Evolutionary conservation across 2,329 filamentous ascomycete species (phyloP).

Genomic region (Hypoxylon sp.): DNA sequence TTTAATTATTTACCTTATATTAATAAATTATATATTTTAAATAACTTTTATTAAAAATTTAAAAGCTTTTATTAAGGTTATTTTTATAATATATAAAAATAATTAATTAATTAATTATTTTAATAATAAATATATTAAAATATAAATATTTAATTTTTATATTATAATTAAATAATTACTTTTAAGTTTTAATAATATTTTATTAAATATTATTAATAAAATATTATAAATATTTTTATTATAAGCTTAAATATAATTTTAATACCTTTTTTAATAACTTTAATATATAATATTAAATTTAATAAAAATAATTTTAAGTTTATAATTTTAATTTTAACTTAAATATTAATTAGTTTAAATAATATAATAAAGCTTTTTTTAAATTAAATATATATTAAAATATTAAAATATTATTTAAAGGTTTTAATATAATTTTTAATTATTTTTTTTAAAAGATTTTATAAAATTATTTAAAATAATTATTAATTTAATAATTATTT

Average conservation of each 20-base stretch:
- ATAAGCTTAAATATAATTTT: constrained; percentile 12
- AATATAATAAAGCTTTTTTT: constrained; percentile 2
- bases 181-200: background rate
- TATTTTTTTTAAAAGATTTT: constrained; percentile 10
- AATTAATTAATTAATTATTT: constrained; percentile 9
- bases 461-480: constrained; percentile 17
- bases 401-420: constrained; percentile 14
- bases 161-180: constrained; percentile 1
- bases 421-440: constrained; percentile 9
- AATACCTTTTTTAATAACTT: background rate
- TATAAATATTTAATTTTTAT: constrained; percentile 1
- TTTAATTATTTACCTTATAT: constrained; percentile 11
- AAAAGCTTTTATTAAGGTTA: background rate
- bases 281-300: constrained; percentile 2
- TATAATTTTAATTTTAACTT: constrained; percentile 13
- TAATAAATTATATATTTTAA: constrained; percentile 11
- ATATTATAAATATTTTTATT: constrained; percentile 4
- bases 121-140: constrained; percentile 12
- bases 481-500: constrained; percentile 11
- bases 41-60: background rate
- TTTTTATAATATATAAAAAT: background rate
- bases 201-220: constrained; percentile 17
- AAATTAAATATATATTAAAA: constrained; percentile 13
- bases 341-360: constrained; percentile 5
- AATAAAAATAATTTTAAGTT: background rate